Conservation (phyloP, 1,284 basidiomycete species). For the Ustilago bromivora region DNA sequence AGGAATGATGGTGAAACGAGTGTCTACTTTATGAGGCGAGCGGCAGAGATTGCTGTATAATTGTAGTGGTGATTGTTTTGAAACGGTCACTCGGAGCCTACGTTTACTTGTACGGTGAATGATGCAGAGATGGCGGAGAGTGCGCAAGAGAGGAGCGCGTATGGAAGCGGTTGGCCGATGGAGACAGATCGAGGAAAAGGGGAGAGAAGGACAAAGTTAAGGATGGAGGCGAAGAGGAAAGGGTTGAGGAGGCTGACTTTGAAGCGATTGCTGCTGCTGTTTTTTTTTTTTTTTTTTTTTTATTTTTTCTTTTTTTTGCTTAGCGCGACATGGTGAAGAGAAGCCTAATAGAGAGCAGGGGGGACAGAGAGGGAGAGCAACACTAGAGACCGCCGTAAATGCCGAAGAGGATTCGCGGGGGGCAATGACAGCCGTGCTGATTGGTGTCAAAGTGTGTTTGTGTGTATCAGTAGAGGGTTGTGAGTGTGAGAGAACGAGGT, state of each 20-base stretch:
- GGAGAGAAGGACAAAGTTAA: background rate
- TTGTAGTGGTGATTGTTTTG: background rate
- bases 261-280: slow-evolving; percentile 1
- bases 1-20: background rate
- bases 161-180: background rate
- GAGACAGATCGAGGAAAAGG: background rate
- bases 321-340: slow-evolving; percentile 8
- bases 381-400: background rate
- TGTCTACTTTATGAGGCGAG: slow-evolving; percentile 3
- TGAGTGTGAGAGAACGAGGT: background rate
- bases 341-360: background rate
- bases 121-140: background rate
- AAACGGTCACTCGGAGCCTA: background rate
- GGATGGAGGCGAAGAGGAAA: background rate
- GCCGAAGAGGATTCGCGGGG: background rate
- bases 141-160: background rate
- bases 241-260: slow-evolving; percentile 5
- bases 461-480: background rate
- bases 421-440: background rate
- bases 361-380: slow-evolving; percentile 9
- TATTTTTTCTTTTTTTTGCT: background rate
- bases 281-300: background rate
- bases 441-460: background rate
- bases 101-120: background rate
- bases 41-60: background rate